Percentiles rank a stretch among this genome's conserved stretches.
Evolutionary conservation across 73 alveolate species (phyloP).

Genomic region (Stentor coeruleus): DNA sequence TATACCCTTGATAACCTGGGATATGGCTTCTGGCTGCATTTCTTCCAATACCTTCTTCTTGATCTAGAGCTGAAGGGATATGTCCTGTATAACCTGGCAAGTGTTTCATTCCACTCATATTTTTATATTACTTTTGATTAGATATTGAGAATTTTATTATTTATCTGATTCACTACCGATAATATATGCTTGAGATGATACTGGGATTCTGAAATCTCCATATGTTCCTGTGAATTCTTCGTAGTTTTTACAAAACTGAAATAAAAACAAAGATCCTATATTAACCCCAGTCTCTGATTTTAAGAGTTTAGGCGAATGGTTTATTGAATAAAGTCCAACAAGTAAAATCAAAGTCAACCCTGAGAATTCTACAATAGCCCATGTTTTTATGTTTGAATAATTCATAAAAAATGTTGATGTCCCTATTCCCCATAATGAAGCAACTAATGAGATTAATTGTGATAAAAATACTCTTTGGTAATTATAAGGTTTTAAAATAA

Average conservation of each 20-base stretch:
- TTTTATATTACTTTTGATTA: no score
- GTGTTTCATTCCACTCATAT: no score
- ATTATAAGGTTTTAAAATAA: neutral
- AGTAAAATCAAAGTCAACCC: neutral
- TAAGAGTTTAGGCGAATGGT: neutral
- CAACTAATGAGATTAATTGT: neutral
- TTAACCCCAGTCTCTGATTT: neutral
- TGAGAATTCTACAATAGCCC: neutral
- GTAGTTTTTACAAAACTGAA: neutral
- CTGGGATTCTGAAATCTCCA: neutral
- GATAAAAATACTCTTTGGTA: neutral
- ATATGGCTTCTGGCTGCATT: slow-evolving; percentile 46
- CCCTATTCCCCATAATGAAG: neutral
- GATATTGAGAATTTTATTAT: no score
- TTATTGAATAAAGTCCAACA: neutral
- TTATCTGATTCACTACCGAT: no score
- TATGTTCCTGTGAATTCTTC: neutral
- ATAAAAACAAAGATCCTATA: neutral
- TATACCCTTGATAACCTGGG: slow-evolving; percentile 75
- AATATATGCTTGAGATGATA: no score
- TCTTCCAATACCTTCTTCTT: slow-evolving; percentile 40
- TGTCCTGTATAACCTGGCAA: slow-evolving; percentile 90
- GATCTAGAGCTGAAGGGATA: slow-evolving; percentile 42
- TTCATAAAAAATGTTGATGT: neutral
- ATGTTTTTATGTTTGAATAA: neutral